Conservation (phyloP, 169 alveolate genomes). For the Plasmodium vivax region DNA sequence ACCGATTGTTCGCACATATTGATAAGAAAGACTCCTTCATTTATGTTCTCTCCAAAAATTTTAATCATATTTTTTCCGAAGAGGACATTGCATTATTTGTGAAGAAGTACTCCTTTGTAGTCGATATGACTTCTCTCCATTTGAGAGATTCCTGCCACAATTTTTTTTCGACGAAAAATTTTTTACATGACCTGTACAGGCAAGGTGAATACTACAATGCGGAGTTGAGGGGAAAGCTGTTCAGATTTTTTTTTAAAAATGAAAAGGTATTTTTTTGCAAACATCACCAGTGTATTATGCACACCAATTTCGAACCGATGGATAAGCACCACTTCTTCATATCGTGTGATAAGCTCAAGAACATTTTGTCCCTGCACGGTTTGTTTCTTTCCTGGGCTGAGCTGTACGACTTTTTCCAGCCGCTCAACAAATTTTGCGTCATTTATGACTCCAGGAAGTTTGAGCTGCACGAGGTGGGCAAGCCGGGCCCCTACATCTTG, state of each 20-base stretch:
- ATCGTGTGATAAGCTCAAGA: slow-evolving; percentile 30
- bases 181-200: slow-evolving; percentile 36
- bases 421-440: slow-evolving; percentile 44
- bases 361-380: slow-evolving; percentile 18
- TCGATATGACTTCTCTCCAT: slow-evolving; percentile 58
- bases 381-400: slow-evolving; percentile 70
- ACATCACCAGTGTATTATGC: not conserved
- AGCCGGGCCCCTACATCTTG: slow-evolving; percentile 46
- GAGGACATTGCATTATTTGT: slow-evolving; percentile 36
- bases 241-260: slow-evolving; percentile 30
- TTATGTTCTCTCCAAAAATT: slow-evolving; percentile 28
- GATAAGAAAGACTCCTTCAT: slow-evolving; percentile 37
- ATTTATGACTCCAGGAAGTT: slow-evolving; percentile 15
- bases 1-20: slow-evolving; percentile 29
- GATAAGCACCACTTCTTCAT: slow-evolving; percentile 37
- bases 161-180: slow-evolving; percentile 5
- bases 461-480: not conserved
- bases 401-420: slow-evolving; percentile 65
- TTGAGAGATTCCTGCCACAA: slow-evolving; percentile 42
- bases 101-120: slow-evolving; percentile 23
- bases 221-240: slow-evolving; percentile 28
- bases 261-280: slow-evolving; percentile 15
- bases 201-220: slow-evolving; percentile 52
- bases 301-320: not conserved
- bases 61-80: slow-evolving; percentile 58